Conservation (phyloP, 1,139 yeast genomes). For the Lizanozyma gosingica region DNA sequence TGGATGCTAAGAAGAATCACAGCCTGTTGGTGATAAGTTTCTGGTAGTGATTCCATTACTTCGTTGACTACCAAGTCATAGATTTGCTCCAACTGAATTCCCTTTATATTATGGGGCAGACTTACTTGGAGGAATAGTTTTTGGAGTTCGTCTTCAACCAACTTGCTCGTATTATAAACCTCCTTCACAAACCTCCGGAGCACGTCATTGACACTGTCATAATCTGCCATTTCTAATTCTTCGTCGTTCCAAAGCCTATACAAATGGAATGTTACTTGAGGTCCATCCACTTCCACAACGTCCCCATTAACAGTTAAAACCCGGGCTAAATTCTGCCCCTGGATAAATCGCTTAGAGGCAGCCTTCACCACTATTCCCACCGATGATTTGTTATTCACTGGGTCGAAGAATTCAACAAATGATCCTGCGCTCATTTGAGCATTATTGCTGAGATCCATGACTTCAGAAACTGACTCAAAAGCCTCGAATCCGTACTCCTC, state of each 20-base stretch:
- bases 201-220: neutral
- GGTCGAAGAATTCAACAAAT: slow-evolving; percentile 21
- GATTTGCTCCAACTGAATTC: neutral
- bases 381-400: slow-evolving; percentile 4
- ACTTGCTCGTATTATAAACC: neutral
- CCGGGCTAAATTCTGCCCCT: slow-evolving; percentile 20
- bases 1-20: slow-evolving; percentile 22
- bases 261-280: slow-evolving; percentile 19
- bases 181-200: neutral
- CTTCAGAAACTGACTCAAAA: slow-evolving; percentile 8
- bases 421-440: slow-evolving; percentile 23
- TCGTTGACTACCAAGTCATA: slow-evolving; percentile 5
- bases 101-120: neutral
- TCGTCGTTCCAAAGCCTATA: slow-evolving; percentile 6
- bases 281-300: slow-evolving; percentile 17
- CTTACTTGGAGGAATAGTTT: neutral
- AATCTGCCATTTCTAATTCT: neutral
- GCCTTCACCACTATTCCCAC: slow-evolving; percentile 28
- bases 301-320: slow-evolving; percentile 26
- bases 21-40: slow-evolving; percentile 5
- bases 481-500: slow-evolving; percentile 1
- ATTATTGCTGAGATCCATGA: slow-evolving; percentile 13
- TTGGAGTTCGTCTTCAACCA: neutral
- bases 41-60: slow-evolving; percentile 4
- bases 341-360: slow-evolving; percentile 25